A percentile compares a stretch with the other conserved stretches of the same genome.
phyloP scores from a whole-genome alignment of 2,329 filamentous ascomycete species.

The Ophiostoma sp. region DNA sequence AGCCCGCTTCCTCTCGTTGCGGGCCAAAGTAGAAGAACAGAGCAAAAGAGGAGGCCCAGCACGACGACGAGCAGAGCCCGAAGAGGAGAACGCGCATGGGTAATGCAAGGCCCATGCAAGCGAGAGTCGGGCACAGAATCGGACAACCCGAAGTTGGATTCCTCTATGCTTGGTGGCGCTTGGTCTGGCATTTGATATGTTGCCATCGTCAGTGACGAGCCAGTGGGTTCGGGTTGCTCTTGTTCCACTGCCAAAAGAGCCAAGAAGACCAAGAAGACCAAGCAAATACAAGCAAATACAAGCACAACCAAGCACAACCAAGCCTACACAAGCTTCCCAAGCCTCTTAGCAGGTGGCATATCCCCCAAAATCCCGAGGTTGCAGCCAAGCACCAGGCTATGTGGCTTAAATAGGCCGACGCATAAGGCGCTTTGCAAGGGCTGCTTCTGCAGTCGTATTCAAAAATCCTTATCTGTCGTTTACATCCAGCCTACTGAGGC shows the following conservation, averaged over 20 bases:
- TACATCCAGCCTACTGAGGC: not conserved
- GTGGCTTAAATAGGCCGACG: not conserved
- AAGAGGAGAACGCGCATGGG: no score
- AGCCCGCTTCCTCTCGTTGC: not conserved
- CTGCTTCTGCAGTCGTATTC: not conserved
- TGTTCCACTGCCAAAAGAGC: not conserved
- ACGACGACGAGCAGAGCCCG: no score
- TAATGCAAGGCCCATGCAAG: no score
- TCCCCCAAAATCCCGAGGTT: not conserved
- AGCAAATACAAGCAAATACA: not conserved
- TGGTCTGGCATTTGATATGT: no score
- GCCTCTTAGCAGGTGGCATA: not conserved
- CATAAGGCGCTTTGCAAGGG: not conserved
- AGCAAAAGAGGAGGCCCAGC: not conserved
- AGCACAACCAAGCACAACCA: not conserved
- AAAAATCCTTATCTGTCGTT: not conserved
- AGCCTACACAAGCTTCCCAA: not conserved
- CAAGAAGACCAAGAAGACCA: not conserved
- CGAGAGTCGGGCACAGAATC: no score
- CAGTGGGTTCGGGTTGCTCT: conserved; percentile 4
- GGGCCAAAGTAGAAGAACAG: not conserved
- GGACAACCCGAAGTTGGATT: no score
- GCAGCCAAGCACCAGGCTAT: not conserved
- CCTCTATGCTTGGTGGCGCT: no score
- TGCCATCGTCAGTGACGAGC: not conserved